Base-by-base conservation (phyloP, 345 rosid species). In the Hibiscus syriacus region DNA sequence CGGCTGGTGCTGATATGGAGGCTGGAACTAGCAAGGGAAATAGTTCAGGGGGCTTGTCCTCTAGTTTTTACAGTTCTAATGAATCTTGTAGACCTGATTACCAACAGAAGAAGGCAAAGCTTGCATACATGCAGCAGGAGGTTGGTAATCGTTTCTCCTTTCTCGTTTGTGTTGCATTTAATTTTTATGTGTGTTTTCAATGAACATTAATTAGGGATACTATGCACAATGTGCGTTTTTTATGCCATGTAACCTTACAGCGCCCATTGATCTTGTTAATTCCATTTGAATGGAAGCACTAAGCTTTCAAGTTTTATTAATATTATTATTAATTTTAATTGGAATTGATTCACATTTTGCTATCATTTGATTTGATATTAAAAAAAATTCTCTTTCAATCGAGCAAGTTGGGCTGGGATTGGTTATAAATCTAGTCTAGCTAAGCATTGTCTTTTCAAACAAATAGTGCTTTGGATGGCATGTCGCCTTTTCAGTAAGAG, bases 91-190 rank as follows among this genome's bases (percentile, higher is more conserved):
- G 70, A 74, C 81, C 88, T 11, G 87, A 80, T 75, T n/a, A n/a
- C 73, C 88, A 78, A 25, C 83, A 80, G 25, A 80, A 68, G 82
- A 87, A 81, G 66, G 87, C 88, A 17, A 80, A 77, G 69, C 90
- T 85, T 19, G 43, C 79, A 4, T 81, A 68, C 43, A 71, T 87
- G 76, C 87, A 77, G n/a, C 87, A 85, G 55, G 92, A 85, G 93
- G 90, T 85, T 74, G 32, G 82, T 71, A 26, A 30, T 64, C 22
- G 17, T 34, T 14, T 56, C 32, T 17, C 43, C 23, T 7, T 22
- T 25, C 11, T 36, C 9, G 1, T 68, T 41, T 53, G 8, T 27
- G 7, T 38, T 48, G 56, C 4, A 12, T 23, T 13, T 27, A 9
- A n/a, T 3, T 27, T 43, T n/a, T n/a, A n/a, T n/a, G n/a, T 63